These are phyloP conservation scores for Vigna nakashimae DNA, from an alignment of 306 rosid species.

Conservation along the genomic window DNA sequence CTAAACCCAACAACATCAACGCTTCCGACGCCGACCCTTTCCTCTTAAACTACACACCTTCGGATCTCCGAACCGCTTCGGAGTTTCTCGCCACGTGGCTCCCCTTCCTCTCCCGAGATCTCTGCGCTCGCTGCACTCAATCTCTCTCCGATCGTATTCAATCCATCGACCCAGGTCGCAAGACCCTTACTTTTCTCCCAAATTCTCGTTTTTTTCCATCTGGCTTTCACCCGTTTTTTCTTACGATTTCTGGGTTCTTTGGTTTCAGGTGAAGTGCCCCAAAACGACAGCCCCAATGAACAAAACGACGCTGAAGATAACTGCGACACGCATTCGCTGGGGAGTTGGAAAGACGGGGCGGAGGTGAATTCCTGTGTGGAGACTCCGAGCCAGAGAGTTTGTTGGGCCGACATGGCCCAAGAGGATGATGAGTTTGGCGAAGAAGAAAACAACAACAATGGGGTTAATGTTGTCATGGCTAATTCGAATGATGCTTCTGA, in stretches of 20 bases:
- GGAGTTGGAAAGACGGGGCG: slow-evolving; percentile 63
- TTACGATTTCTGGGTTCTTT: not conserved
- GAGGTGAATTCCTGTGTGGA: slow-evolving; percentile 47
- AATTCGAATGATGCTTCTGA: slow-evolving; percentile 46
- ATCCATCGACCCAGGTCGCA: slow-evolving; percentile 69
- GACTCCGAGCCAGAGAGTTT: slow-evolving; percentile 55
- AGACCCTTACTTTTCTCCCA: not conserved
- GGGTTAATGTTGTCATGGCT: not conserved
- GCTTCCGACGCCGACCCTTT: slow-evolving; percentile 63
- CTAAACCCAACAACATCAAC: slow-evolving; percentile 19
- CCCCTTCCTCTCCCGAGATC: slow-evolving; percentile 89
- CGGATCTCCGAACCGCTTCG: slow-evolving; percentile 84
- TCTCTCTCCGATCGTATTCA: slow-evolving; percentile 76
- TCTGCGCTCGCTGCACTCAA: slow-evolving; percentile 69
- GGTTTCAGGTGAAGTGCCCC: slow-evolving; percentile 6
- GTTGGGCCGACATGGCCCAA: slow-evolving; percentile 99
- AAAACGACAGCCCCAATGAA: not conserved
- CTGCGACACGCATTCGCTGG: slow-evolving; percentile 61
- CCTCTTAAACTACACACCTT: slow-evolving; percentile 64
- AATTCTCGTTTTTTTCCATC: not conserved
- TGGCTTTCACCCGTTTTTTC: not conserved
- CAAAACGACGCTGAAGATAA: slow-evolving; percentile 36
- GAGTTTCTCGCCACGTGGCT: slow-evolving; percentile 89
- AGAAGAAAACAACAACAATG: slow-evolving; percentile 47
- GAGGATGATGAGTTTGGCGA: slow-evolving; percentile 91